Base-by-base conservation (phyloP, 257 asterid species). In the Solanum arcanum region DNA sequence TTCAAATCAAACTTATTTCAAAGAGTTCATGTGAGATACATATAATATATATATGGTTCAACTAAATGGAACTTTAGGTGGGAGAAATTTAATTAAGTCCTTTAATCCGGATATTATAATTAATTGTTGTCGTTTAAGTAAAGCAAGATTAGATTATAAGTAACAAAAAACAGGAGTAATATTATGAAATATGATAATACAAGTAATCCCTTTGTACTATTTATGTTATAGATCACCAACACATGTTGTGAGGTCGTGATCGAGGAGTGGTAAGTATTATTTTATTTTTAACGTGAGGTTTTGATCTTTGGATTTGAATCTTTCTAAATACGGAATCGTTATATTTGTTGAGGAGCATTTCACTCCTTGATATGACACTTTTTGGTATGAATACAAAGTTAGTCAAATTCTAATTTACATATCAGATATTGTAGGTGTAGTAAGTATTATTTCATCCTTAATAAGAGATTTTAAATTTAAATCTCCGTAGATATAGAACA, bases 41-140 rank as follows among this genome's bases (percentile, higher is more conserved):
- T 6, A 37, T 37, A 37, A 37, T 37, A 37, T 41, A 47, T 5
- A 44, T 66, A 69, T 70, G 31, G 29, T 80, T 80, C 66, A 78
- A 78, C 64, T 46, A 27, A 47, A 80, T 49, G 44, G 69, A 80
- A 80, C 29, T 47, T 78, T 80, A 49, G 69, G 44, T 27, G 68
- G 27, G 68, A 29, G 68, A 20, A 20, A 27, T 80, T 46, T 78
- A 15, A 78, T 78, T 49, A 49, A 80, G 46, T 49, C 10, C 44
- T 49, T 80, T 42, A 20, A 62, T 62, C 29, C 1, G 13, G 16
- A 20, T 49, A 80, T 29, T 80, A 47, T 80, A 47, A 29, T 47
- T 80, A 49, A 49, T 49, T 80, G 69, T 80, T 80, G 69, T 80
- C 69, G 85, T 80, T 49, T 80, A 80, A 80, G 68, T 49, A 80